Conservation (phyloP, 139 green algal genomes). For the Chlorella sp. region DNA sequence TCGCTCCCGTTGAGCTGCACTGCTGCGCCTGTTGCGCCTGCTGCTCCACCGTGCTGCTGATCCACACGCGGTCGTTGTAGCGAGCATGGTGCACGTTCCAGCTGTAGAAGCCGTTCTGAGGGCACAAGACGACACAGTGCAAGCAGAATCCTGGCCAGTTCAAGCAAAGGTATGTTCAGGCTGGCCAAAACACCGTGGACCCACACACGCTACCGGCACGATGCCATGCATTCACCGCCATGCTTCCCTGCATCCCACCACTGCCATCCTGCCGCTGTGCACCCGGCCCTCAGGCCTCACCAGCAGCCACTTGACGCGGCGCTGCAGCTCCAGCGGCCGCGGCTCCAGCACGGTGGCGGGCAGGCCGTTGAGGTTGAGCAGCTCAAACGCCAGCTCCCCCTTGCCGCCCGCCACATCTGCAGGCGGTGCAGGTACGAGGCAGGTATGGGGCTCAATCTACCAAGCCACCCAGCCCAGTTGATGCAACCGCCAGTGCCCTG, state of each 20-base stretch:
- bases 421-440: not conserved
- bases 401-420: constrained; percentile 61
- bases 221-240: too few species aligned
- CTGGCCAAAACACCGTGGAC: too few species aligned
- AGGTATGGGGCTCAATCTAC: not conserved
- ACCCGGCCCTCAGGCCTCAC: not conserved
- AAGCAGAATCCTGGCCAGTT: too few species aligned
- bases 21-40: not conserved
- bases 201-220: too few species aligned
- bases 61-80: constrained; percentile 25
- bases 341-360: constrained; percentile 57
- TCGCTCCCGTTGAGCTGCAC: not conserved
- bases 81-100: constrained; percentile 33
- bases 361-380: constrained; percentile 56
- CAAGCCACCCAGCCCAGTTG: too few species aligned
- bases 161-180: too few species aligned
- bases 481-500: too few species aligned
- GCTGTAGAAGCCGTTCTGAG: constrained; percentile 46
- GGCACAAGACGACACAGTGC: too few species aligned
- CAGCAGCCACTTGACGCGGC: constrained; percentile 30
- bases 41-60: constrained; percentile 1
- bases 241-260: not conserved
- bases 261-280: too few species aligned
- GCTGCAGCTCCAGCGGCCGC: constrained; percentile 44
- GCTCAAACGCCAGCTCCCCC: constrained; percentile 63